phyloP scores from a whole-genome alignment of 2,329 filamentous ascomycete species.

The Fusarium burgessii region DNA sequence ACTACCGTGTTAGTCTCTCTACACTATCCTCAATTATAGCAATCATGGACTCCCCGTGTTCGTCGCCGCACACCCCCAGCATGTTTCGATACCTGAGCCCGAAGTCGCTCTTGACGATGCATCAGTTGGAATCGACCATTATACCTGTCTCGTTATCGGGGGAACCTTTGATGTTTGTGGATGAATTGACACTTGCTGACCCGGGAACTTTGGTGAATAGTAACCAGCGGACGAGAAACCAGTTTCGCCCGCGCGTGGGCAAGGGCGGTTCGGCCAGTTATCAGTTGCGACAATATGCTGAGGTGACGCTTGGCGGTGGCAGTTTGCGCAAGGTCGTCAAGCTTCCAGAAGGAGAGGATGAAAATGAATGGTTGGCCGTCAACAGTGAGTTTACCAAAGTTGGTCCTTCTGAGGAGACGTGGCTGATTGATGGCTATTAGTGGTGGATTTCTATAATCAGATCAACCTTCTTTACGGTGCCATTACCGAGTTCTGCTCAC shows the following conservation, averaged over 20 bases:
- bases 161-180: slow-evolving; percentile 18
- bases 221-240: slow-evolving; percentile 87
- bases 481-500: slow-evolving; percentile 99
- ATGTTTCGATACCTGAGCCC: slow-evolving; percentile 52
- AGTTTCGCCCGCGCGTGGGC: slow-evolving; percentile 89
- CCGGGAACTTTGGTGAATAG: slow-evolving; percentile 58
- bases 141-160: slow-evolving; percentile 47
- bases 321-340: slow-evolving; percentile 97
- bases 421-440: slow-evolving; percentile 58
- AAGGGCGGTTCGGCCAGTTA: slow-evolving; percentile 90
- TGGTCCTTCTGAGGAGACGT: neutral
- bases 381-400: slow-evolving; percentile 74
- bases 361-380: slow-evolving; percentile 98
- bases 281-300: slow-evolving; percentile 97
- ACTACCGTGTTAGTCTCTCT: slow-evolving; percentile 56
- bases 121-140: slow-evolving; percentile 48
- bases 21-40: neutral
- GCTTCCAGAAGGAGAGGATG: slow-evolving; percentile 94
- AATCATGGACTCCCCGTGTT: slow-evolving; percentile 3
- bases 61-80: slow-evolving; percentile 31
- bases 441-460: slow-evolving; percentile 99
- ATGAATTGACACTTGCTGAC: slow-evolving; percentile 49
- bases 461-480: slow-evolving; percentile 99
- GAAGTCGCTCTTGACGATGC: slow-evolving; percentile 50
- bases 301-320: slow-evolving; percentile 94